Evolutionary conservation across 176 grass and related monocot genomes (phyloP).

Genomic region (Echinochloa phyllopogon): DNA sequence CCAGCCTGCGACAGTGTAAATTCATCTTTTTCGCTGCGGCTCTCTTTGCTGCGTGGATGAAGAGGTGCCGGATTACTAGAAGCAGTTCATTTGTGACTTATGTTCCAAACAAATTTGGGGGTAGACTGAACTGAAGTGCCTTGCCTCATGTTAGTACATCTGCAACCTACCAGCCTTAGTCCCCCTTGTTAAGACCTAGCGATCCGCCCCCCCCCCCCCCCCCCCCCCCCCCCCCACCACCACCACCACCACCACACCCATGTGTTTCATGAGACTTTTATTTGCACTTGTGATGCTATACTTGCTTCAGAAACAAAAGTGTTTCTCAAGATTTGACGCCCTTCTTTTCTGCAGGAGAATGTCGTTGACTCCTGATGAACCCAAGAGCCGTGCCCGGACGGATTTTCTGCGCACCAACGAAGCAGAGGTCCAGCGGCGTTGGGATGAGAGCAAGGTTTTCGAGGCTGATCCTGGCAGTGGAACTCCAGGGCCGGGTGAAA

Average conservation of each 20-base stretch:
- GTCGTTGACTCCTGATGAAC: conserved; percentile 44
- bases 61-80: background rate
- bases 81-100: background rate
- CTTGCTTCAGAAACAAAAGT: background rate
- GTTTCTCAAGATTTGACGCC: background rate
- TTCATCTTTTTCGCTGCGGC: background rate
- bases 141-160: background rate
- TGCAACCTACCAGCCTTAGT: background rate
- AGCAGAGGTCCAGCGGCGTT: conserved; percentile 39
- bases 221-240: no score
- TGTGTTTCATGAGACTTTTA: background rate
- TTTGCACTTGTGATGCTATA: no score
- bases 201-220: no score
- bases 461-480: conserved; percentile 56
- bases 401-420: conserved; percentile 60
- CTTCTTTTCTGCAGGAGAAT: conserved; percentile 41
- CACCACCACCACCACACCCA: no score
- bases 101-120: background rate
- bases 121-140: background rate
- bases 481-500: conserved; percentile 51
- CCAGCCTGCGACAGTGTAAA: background rate
- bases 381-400: conserved; percentile 52
- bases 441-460: conserved; percentile 69
- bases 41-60: background rate
- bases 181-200: background rate